A percentile compares a stretch with the other conserved stretches of the same genome.
These are phyloP conservation scores for Delphinella strobiligena DNA, from an alignment of 2,329 filamentous ascomycete species.

Conservation along the genomic window DNA sequence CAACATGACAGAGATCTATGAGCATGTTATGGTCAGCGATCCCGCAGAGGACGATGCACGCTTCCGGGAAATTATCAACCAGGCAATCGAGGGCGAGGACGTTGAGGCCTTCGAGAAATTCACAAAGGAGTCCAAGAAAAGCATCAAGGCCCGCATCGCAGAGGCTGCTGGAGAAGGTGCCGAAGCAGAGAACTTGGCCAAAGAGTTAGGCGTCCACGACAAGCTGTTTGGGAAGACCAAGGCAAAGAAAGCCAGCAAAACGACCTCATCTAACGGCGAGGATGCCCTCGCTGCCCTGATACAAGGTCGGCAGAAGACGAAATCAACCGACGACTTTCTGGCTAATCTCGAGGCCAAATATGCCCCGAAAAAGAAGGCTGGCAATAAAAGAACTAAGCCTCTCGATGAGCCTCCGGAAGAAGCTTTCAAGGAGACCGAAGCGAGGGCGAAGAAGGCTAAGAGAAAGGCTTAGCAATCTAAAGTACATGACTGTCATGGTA, in stretches of 20 bases:
- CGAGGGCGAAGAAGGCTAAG: constrained; percentile 14
- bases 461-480: background rate
- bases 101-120: constrained; percentile 59
- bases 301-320: constrained; percentile 53
- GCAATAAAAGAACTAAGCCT: constrained; percentile 29
- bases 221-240: constrained; percentile 45
- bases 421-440: constrained; percentile 38
- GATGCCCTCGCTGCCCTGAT: constrained; percentile 62
- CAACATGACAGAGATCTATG: constrained; percentile 65
- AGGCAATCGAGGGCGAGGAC: constrained; percentile 59
- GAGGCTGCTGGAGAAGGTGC: constrained; percentile 53
- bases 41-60: constrained; percentile 74
- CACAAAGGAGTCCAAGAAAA: constrained; percentile 50
- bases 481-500: no score
- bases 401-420: constrained; percentile 51
- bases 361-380: constrained; percentile 23
- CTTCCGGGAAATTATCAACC: constrained; percentile 69
- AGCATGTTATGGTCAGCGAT: constrained; percentile 75
- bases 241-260: constrained; percentile 32
- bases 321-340: constrained; percentile 49
- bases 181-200: constrained; percentile 64
- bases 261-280: constrained; percentile 22
- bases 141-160: constrained; percentile 33
- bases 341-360: constrained; percentile 71
- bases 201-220: constrained; percentile 62